Conservation (phyloP, 805 yeast species). For the Clavispora phyllophila region DNA sequence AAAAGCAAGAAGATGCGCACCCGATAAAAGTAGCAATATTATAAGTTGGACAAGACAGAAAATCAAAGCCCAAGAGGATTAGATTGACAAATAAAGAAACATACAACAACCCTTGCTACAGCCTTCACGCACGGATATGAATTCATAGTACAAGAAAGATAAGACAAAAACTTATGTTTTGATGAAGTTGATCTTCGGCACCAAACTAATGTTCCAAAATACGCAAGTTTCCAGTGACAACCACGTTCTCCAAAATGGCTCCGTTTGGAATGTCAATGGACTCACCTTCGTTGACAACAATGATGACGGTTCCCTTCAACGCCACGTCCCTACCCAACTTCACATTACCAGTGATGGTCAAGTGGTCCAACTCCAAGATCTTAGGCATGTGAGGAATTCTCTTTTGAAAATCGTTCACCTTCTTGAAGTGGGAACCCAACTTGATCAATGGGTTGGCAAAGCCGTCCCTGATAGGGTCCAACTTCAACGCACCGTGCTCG, state of each 20-base stretch:
- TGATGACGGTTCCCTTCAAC: slow-evolving; percentile 94
- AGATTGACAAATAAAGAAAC: no score
- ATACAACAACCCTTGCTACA: no score
- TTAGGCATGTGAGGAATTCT: slow-evolving; percentile 95
- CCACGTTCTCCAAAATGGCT: slow-evolving; percentile 89
- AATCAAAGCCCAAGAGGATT: no score
- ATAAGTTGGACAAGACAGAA: no score
- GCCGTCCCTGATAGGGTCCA: slow-evolving; percentile 82
- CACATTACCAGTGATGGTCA: slow-evolving; percentile 96
- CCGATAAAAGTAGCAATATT: no score
- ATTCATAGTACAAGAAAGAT: not conserved
- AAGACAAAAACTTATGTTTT: not conserved
- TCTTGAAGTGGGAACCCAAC: slow-evolving; percentile 94
- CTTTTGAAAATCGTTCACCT: slow-evolving; percentile 83
- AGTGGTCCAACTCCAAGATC: slow-evolving; percentile 93
- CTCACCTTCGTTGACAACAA: slow-evolving; percentile 95
- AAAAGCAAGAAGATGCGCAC: no score
- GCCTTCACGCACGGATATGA: not conserved
- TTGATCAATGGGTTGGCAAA: slow-evolving; percentile 92
- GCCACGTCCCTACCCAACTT: slow-evolving; percentile 83
- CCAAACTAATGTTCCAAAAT: slow-evolving; percentile 73
- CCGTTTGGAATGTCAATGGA: slow-evolving; percentile 98
- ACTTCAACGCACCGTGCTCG: slow-evolving; percentile 83
- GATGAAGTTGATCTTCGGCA: not conserved
- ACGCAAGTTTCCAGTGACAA: slow-evolving; percentile 92